These are phyloP conservation scores for Paraphoma chrysanthemicola DNA, from an alignment of 2,329 filamentous ascomycete species.

Conservation along the genomic window DNA sequence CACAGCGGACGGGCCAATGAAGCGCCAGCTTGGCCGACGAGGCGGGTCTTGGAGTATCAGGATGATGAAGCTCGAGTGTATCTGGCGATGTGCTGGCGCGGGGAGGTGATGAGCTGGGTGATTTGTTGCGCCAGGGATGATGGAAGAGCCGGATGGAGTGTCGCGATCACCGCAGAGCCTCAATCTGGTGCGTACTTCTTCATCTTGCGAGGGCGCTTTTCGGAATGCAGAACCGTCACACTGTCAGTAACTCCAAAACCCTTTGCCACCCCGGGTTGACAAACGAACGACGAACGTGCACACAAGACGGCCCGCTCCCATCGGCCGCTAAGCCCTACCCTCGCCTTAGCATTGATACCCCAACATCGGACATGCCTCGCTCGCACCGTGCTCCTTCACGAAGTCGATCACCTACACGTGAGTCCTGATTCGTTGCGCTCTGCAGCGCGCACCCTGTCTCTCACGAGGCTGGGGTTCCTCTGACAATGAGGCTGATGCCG, in stretches of 20 bases:
- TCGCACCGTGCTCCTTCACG: constrained; percentile 3
- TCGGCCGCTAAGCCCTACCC: constrained; percentile 20
- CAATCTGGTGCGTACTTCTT: constrained; percentile 5
- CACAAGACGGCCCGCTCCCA: constrained; percentile 5
- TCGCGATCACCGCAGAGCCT: constrained; percentile 18
- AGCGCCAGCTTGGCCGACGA: background rate
- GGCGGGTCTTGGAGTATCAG: constrained; percentile 1
- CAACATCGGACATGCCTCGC: constrained; percentile 3
- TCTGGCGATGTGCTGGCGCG: constrained; percentile 9
- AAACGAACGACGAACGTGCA: constrained; percentile 1
- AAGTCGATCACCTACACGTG: constrained; percentile 9
- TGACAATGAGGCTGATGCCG: constrained; percentile 17
- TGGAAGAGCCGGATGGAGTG: background rate
- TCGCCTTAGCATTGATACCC: constrained; percentile 6
- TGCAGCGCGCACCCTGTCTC: background rate
- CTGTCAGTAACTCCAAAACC: background rate
- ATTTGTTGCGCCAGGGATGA: background rate
- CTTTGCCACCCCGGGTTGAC: too few species aligned
- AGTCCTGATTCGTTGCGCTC: constrained; percentile 19
- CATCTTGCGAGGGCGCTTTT: background rate
- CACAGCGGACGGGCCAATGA: constrained; percentile 13
- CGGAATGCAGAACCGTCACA: background rate
- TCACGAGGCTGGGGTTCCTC: constrained; percentile 13
- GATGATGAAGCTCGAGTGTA: constrained; percentile 1
- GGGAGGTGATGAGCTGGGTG: constrained; percentile 4